Percentiles rank a stretch among this genome's conserved stretches.
Evolutionary conservation across 2,329 filamentous ascomycete genomes (phyloP).

Genomic region (Phialemonium atrogriseum): DNA sequence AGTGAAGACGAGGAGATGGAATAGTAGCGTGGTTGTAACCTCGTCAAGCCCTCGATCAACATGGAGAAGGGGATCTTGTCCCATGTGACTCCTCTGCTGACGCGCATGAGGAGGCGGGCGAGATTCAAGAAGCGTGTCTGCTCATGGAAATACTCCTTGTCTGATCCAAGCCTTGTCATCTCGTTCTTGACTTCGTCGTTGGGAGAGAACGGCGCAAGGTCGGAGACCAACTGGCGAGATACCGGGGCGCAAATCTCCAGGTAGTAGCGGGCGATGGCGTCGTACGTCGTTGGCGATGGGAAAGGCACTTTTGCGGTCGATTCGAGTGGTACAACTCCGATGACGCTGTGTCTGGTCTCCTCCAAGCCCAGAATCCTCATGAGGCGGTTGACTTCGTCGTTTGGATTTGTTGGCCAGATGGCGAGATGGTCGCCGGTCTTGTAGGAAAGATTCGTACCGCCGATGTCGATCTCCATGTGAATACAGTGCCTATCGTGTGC

Average conservation of each 20-base stretch:
- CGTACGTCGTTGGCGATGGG: constrained; percentile 92
- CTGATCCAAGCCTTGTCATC: constrained; percentile 77
- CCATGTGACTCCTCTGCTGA: constrained; percentile 71
- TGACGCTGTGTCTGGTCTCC: constrained; percentile 71
- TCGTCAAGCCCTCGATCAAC: constrained; percentile 86
- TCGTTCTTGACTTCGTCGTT: constrained; percentile 78
- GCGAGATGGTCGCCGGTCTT: constrained; percentile 97
- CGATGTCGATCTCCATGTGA: constrained; percentile 90
- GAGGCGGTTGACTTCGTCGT: constrained; percentile 85
- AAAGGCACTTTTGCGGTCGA: constrained; percentile 96
- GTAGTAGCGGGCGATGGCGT: constrained; percentile 87
- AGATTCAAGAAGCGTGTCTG: constrained; percentile 82
- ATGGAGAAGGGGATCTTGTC: constrained; percentile 83
- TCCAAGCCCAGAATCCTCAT: constrained; percentile 67
- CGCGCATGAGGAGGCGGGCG: constrained; percentile 67
- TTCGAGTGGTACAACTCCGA: constrained; percentile 85
- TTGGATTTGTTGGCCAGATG: constrained; percentile 92
- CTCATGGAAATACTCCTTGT: constrained; percentile 92
- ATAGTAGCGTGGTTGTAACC: constrained; percentile 96
- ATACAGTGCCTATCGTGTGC: constrained; percentile 91
- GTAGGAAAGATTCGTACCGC: constrained; percentile 81
- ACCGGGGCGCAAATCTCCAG: constrained; percentile 94
- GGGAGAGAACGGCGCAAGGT: constrained; percentile 81
- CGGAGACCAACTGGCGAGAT: constrained; percentile 88
- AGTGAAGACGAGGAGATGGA: constrained; percentile 96